Base-by-base conservation (phyloP, 1,284 basidiomycete species). In the Inonotus hispidus region DNA sequence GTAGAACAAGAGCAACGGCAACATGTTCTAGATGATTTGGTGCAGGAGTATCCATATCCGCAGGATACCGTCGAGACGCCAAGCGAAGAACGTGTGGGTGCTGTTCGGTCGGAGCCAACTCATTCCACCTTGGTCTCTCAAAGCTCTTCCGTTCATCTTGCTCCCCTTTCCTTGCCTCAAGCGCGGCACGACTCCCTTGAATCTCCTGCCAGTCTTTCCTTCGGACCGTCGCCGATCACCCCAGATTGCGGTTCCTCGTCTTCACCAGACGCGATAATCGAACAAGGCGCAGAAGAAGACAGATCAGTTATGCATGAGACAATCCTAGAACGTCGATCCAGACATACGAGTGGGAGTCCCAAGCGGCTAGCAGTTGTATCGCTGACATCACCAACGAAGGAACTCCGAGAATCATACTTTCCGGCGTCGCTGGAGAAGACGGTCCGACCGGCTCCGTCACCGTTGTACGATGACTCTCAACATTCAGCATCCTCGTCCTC, bases 401-500 rank as follows among this genome's bases (percentile, higher is more conserved):
- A 47, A 35, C 27, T 62, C 21, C 60, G 56, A n/a, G n/a, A n/a
- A 41, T 45, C 49, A 23, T 47, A 43, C 19, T 45, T 23, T 23
- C 56, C 61, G 10, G 41, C 56, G 14, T 54, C 60, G 4, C 55
- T 58, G 25, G 61, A 59, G 41, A 62, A 55, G 45, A 62, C 61
- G 16, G 37, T 62, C 3, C 56, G 56, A 19, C 53, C 58, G 5
- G 39, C 53, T 16, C 62, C 62, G 23, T 60, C 62, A 3, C 62
- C 55, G 35, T 39, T 59, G 49, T 41, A 56, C 11, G 58, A 57
- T 3, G 47, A 39, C 3, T 37, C 62, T n/a, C 45, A 45, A 5
- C 53, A 70, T 53, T 71, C 69, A 4, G 66, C 73, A 2, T 49
- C 57, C n/a, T 69, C 73, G 39, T 60, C 66, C 21, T 62, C 64